Percentiles rank a stretch among this genome's conserved stretches.
phyloP scores from a whole-genome alignment of 2,329 filamentous ascomycete species.

The Trichoderma endophyticum region DNA sequence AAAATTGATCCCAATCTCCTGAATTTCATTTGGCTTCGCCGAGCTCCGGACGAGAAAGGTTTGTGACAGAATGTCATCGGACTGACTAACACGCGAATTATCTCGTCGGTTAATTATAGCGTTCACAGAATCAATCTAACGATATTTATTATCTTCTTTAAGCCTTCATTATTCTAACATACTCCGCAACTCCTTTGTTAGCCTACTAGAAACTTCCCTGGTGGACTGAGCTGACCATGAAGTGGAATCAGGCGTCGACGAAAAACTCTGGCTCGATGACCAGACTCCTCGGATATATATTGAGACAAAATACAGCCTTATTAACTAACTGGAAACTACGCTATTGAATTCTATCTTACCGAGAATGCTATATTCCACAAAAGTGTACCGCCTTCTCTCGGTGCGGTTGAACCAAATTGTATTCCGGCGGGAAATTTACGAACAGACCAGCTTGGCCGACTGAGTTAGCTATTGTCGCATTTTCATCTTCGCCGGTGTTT shows the following conservation, averaged over 20 bases:
- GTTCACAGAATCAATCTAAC: background rate
- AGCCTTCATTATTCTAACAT: background rate
- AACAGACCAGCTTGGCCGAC: background rate
- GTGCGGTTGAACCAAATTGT: background rate
- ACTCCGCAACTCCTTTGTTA: background rate
- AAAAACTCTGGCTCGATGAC: background rate
- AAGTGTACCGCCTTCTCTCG: background rate
- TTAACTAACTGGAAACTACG: accelerated
- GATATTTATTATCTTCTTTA: background rate
- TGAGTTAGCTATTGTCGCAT: background rate
- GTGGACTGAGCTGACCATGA: background rate
- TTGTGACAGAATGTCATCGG: background rate
- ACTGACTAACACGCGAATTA: background rate
- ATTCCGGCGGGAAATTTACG: background rate
- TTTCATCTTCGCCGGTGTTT: background rate
- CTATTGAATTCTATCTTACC: background rate
- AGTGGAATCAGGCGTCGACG: background rate
- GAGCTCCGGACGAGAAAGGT: background rate
- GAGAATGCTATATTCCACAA: background rate
- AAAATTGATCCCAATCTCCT: background rate
- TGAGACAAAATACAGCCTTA: background rate
- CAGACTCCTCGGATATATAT: background rate
- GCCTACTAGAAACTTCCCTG: background rate
- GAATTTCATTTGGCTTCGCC: background rate
- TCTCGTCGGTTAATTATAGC: background rate